Evolutionary conservation across 1,139 yeast genomes (phyloP).

Genomic region (Eremothecium cymbalariae): DNA sequence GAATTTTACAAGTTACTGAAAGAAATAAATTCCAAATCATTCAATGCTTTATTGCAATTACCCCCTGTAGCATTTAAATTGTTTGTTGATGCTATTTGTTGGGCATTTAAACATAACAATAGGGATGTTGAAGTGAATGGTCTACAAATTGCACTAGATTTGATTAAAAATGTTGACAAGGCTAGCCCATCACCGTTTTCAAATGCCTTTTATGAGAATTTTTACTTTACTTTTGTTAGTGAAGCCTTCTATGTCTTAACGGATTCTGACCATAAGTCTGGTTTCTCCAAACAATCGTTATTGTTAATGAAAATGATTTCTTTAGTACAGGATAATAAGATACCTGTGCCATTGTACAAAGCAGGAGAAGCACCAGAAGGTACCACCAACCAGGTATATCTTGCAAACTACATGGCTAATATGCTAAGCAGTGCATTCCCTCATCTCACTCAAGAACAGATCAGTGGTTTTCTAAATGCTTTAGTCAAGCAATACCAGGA

Average conservation of each 20-base stretch:
- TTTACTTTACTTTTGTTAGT: conserved; percentile 79
- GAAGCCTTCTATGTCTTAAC: conserved; percentile 91
- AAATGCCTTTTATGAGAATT: conserved; percentile 78
- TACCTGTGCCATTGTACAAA: conserved; percentile 68
- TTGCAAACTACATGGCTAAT: conserved; percentile 75
- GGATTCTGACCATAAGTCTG: conserved; percentile 96
- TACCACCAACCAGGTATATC: conserved; percentile 68
- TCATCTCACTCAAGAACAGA: conserved; percentile 76
- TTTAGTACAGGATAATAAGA: conserved; percentile 68
- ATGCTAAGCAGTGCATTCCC: conserved; percentile 84
- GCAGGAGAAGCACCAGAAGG: conserved; percentile 75
- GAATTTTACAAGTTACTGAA: conserved; percentile 86
- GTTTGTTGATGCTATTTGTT: conserved; percentile 84
- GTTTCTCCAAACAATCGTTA: conserved; percentile 82
- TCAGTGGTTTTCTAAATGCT: conserved; percentile 71
- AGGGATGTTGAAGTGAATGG: conserved; percentile 94
- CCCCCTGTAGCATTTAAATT: conserved; percentile 91
- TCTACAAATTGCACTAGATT: conserved; percentile 68
- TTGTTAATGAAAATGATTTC: conserved; percentile 77
- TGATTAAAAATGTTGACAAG: conserved; percentile 74
- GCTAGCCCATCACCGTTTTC: conserved; percentile 72
- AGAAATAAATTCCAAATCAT: conserved; percentile 78
- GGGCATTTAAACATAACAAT: conserved; percentile 97
- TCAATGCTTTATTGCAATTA: conserved; percentile 75
- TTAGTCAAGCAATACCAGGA: conserved; percentile 68